Base-by-base conservation (phyloP, 2,329 filamentous ascomycete genomes). In the Cladorrhinum sp. region DNA sequence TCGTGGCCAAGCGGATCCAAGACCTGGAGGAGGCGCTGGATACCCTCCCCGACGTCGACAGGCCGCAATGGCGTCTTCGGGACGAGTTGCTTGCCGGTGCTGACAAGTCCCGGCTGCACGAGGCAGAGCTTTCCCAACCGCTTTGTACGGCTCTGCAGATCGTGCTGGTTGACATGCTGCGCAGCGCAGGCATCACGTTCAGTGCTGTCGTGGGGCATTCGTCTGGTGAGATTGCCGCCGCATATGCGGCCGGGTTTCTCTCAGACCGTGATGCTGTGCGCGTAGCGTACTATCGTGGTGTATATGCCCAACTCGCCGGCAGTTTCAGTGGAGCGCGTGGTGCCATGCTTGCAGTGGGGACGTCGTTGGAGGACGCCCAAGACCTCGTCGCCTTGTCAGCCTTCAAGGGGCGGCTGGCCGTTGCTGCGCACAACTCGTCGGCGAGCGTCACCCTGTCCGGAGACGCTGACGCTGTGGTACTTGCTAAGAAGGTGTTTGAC, bases 141-240 rank as follows among this genome's bases (percentile, higher is more conserved):
- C 23, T 73, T 0, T 76, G 71, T 58, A 76, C 73, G 9, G 73
- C 73, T 1, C 12, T 77, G 1, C 74, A 79, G 59, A 68, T 81
- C 20, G 75, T 66, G 0, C 63, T 82, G 0, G 71, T 79, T 0
- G 73, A 80, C 14, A 63, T 76, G 0, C 70, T 82, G 2, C 42
- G 48, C 0, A 62, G 64, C 2, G 68, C 69, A 39, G 70, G 72
- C 0, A 64, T 81, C 21, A 55, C 39, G 1, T 73, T 75, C 0
- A 48, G 66, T 3, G 72, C 71, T 1, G 75, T 78, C 0, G 70
- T 78, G 3, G 79, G 78, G 0, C 79, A 81, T 59, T 77, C 74
- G 0, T 73, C 70, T 1, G 79, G 79, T 1, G 79, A 80, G 64
- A 77, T 80, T 33, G 77, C 73, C 0, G 79, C 77, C 1, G 77